Percentiles rank a stretch among this genome's conserved stretches.
Evolutionary conservation across 257 asterid genomes (phyloP).

Genomic region (Nicotiana tabacum): DNA sequence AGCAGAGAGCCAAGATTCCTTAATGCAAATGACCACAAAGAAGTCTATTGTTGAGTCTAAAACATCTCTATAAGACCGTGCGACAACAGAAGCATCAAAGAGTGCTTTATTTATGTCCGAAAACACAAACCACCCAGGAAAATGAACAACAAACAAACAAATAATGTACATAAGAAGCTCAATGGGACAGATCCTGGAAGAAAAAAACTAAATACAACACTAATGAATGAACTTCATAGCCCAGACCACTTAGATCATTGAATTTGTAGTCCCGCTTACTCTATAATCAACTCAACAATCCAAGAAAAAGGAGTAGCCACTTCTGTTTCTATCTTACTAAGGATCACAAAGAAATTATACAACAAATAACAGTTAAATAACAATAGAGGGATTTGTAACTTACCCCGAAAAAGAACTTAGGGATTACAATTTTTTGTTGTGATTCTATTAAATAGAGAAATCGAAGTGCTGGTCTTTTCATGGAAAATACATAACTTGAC

Average conservation of each 20-base stretch:
- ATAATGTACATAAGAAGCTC: no score
- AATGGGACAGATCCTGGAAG: no score
- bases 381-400: neutral
- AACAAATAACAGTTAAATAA: no score
- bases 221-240: neutral
- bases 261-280: neutral
- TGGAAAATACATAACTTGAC: neutral
- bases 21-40: no score
- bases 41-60: no score
- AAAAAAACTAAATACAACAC: neutral
- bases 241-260: neutral
- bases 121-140: no score
- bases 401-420: no score
- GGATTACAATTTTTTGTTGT: no score
- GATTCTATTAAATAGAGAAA: no score
- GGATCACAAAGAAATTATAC: neutral
- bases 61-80: neutral
- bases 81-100: neutral
- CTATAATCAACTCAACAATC: neutral
- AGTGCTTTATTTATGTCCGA: no score
- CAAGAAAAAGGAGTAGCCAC: neutral
- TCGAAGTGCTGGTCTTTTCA: no score
- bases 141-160: no score
- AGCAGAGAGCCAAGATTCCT: neutral
- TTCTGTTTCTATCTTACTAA: neutral